Evolutionary conservation across 139 green algal genomes (phyloP).

Genomic region (Choricystis sp.): DNA sequence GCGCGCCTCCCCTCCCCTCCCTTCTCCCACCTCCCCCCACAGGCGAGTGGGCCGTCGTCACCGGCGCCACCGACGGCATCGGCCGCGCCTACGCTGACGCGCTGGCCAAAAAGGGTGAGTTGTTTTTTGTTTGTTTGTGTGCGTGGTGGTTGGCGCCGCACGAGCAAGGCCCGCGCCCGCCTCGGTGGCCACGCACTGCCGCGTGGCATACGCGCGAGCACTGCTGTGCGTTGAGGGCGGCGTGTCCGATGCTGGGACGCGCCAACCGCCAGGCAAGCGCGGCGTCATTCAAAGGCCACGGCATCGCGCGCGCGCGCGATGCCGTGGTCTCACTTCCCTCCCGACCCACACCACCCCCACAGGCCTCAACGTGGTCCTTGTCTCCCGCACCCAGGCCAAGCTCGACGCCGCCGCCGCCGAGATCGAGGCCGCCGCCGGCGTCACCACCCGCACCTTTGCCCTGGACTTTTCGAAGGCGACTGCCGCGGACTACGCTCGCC

Average conservation of each 20-base stretch:
- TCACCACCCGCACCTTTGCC: conserved; percentile 26
- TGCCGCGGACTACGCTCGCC: conserved; percentile 6
- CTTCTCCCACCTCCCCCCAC: conserved; percentile 1
- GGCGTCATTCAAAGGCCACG: no score
- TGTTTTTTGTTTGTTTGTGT: no score
- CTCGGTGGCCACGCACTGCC: not conserved
- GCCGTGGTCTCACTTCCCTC: no score
- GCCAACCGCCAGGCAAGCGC: no score
- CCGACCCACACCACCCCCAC: no score
- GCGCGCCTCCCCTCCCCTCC: no score
- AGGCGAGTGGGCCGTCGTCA: conserved; percentile 52
- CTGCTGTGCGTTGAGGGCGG: not conserved
- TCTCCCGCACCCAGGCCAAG: conserved; percentile 49
- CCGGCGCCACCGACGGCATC: conserved; percentile 67
- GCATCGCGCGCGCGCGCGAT: no score
- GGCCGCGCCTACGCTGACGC: conserved; percentile 40
- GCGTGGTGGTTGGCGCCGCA: not conserved
- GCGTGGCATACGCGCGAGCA: no score
- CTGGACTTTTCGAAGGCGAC: conserved; percentile 26
- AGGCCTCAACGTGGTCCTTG: conserved; percentile 56
- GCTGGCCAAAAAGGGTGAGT: conserved; percentile 34
- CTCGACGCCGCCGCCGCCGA: conserved; percentile 28
- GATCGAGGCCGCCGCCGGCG: conserved; percentile 23
- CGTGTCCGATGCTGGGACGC: not conserved
- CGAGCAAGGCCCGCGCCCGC: conserved; percentile 2